These are phyloP conservation scores for Fraxinus velutina DNA, from an alignment of 305 asterid genomes.

Conservation along the genomic window DNA sequence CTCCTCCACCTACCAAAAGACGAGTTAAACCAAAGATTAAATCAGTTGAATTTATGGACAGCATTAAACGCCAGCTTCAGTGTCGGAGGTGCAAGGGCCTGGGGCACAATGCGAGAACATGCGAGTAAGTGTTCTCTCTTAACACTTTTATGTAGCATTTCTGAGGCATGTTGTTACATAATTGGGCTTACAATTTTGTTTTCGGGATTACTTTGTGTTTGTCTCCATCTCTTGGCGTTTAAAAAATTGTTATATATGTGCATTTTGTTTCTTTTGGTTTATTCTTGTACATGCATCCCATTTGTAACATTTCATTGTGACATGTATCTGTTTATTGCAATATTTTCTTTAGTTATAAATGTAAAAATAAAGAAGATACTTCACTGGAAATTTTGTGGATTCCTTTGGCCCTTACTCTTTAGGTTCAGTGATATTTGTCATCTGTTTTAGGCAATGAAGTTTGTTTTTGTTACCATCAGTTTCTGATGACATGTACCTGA, in stretches of 20 bases:
- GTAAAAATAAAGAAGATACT: neutral
- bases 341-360: neutral
- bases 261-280: neutral
- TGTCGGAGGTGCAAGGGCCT: slow-evolving; percentile 96
- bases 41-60: slow-evolving; percentile 59
- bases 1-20: slow-evolving; percentile 94
- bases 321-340: neutral
- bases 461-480: neutral
- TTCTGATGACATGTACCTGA: neutral
- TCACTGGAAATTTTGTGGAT: neutral
- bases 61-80: slow-evolving; percentile 92
- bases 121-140: slow-evolving; percentile 58
- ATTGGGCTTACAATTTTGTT: neutral
- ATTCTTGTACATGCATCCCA: neutral
- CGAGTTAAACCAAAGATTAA: slow-evolving; percentile 90
- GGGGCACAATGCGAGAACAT: slow-evolving; percentile 91
- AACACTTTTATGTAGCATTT: neutral
- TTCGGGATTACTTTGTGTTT: neutral
- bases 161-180: neutral
- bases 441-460: neutral
- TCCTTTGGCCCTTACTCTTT: neutral
- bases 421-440: neutral
- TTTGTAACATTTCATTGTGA: neutral
- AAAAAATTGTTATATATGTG: neutral
- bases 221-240: neutral